phyloP scores from a whole-genome alignment of 345 rosid species.

The Murraya paniculata region DNA sequence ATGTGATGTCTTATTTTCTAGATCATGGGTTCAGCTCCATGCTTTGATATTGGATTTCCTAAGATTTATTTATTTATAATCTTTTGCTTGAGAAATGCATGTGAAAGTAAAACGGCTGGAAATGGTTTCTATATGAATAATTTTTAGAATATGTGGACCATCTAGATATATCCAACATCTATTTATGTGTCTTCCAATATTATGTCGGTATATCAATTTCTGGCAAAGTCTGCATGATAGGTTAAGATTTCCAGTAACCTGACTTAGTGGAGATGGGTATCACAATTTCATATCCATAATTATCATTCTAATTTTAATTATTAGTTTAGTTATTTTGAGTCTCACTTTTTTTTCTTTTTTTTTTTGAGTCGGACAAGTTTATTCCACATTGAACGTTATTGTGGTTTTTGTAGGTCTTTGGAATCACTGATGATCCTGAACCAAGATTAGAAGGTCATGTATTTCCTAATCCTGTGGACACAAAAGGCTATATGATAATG shows the following conservation, averaged over 20 bases:
- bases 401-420: slow-evolving; percentile 63
- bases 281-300: background rate
- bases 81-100: background rate
- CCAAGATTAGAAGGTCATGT: slow-evolving; percentile 90
- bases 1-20: background rate
- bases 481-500: slow-evolving; percentile 94
- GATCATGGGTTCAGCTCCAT: background rate
- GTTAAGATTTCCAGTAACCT: background rate
- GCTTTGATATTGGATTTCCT: too few relatives aligned
- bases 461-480: slow-evolving; percentile 85
- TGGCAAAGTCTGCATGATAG: background rate
- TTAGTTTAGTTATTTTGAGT: background rate
- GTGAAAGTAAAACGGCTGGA: background rate
- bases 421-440: slow-evolving; percentile 68
- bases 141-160: background rate
- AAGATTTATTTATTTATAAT: background rate
- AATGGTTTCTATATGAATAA: background rate
- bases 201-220: background rate
- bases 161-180: background rate
- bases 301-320: background rate
- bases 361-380: background rate
- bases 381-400: slow-evolving; percentile 8
- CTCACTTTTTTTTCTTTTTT: background rate
- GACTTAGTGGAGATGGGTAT: background rate
- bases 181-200: background rate